Percentiles rank a stretch among this genome's conserved stretches.
phyloP scores from a whole-genome alignment of 495 filamentous ascomycete genomes.

The Neurospora tetrasperma region DNA sequence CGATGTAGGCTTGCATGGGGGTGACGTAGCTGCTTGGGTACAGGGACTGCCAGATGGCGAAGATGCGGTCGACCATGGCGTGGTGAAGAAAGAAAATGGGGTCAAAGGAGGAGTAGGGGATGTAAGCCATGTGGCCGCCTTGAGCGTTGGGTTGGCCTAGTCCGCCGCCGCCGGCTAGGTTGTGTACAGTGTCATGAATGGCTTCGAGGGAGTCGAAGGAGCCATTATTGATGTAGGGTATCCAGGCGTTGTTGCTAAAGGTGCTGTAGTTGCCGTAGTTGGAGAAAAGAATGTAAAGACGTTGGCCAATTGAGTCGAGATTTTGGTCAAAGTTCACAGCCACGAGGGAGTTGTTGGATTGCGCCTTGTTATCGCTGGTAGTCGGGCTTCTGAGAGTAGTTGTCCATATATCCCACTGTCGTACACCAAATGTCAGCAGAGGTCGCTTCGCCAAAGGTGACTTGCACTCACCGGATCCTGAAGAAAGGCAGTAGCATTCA shows the following conservation, averaged over 20 bases:
- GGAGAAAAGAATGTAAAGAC: conserved; percentile 51
- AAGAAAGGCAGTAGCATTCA: conserved; percentile 33
- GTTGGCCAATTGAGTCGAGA: conserved; percentile 31
- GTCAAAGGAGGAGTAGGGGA: conserved; percentile 61
- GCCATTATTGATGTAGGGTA: conserved; percentile 20
- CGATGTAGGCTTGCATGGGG: conserved; percentile 32
- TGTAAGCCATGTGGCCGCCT: conserved; percentile 53
- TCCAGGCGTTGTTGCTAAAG: conserved; percentile 50
- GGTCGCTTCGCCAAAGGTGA: background rate
- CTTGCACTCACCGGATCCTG: conserved; percentile 32
- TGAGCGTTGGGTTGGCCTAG: conserved; percentile 9
- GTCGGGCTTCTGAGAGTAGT: conserved; percentile 42
- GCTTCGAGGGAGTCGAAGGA: conserved; percentile 50
- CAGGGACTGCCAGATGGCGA: conserved; percentile 63
- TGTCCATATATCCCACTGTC: conserved; percentile 29
- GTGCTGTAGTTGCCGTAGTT: conserved; percentile 45
- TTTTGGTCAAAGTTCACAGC: conserved; percentile 39
- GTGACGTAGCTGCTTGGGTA: conserved; percentile 49
- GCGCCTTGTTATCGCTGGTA: conserved; percentile 28
- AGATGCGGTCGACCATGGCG: conserved; percentile 54
- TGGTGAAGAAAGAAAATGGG: conserved; percentile 66
- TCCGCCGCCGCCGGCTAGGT: conserved; percentile 36
- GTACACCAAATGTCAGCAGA: background rate
- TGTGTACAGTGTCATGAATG: conserved; percentile 56
- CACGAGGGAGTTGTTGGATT: conserved; percentile 43